Percentiles rank a stretch among this genome's conserved stretches.
Conservation (phyloP, 306 rosid species). For the Pueraria montana region DNA sequence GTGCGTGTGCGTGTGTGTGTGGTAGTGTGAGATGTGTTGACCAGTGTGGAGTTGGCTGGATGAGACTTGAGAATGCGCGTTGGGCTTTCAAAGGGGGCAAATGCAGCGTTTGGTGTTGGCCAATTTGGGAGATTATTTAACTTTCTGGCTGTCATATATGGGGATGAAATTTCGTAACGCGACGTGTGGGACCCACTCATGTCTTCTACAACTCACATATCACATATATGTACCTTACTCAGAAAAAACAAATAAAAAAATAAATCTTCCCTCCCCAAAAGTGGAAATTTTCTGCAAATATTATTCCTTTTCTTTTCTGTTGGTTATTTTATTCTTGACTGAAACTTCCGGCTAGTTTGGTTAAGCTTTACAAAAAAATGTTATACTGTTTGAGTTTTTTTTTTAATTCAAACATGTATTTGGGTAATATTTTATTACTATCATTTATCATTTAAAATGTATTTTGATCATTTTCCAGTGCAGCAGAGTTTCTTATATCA, state of each 20-base stretch:
- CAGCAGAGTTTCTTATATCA: too few relatives aligned
- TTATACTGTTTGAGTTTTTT: too few relatives aligned
- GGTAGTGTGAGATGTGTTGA: conserved; percentile 41
- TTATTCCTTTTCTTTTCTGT: too few relatives aligned
- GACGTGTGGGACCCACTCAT: conserved; percentile 9
- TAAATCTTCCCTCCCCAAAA: not conserved
- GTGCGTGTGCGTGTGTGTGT: conserved; percentile 34
- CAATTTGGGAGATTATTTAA: not conserved
- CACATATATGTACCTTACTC: not conserved
- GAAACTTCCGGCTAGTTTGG: too few relatives aligned
- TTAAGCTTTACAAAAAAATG: too few relatives aligned
- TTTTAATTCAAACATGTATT: too few relatives aligned
- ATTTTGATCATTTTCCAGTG: too few relatives aligned
- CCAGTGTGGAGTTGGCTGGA: conserved; percentile 19
- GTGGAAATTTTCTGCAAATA: too few relatives aligned
- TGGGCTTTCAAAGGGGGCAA: not conserved
- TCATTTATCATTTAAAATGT: too few relatives aligned
- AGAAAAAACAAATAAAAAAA: too few relatives aligned
- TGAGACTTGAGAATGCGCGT: conserved; percentile 49
- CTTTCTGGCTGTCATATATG: conserved; percentile 32
- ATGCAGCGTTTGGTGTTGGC: conserved; percentile 20
- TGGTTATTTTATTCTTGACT: too few relatives aligned
- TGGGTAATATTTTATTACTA: too few relatives aligned
- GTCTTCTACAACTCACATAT: not conserved
- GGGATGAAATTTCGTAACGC: conserved; percentile 30